Conservation (phyloP, 2,329 filamentous ascomycete genomes). For the Raffaelea albimanens region DNA sequence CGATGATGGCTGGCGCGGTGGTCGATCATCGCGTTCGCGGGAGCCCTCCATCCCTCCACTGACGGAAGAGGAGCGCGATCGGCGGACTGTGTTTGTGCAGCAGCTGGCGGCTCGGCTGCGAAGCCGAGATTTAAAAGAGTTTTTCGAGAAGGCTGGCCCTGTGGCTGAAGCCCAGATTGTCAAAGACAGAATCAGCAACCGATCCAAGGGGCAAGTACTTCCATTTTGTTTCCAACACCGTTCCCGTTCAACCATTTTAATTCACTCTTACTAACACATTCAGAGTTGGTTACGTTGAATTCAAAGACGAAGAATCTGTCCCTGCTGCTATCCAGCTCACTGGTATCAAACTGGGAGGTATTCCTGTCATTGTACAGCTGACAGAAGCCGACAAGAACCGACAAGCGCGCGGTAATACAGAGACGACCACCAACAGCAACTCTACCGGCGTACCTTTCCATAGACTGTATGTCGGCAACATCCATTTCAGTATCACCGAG, state of each 20-base stretch:
- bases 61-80: constrained; percentile 92
- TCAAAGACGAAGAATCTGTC: constrained; percentile 92
- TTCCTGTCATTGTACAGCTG: constrained; percentile 95
- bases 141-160: constrained; percentile 90
- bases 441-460: constrained; percentile 87
- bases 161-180: constrained; percentile 98
- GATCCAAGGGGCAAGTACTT: constrained; percentile 80
- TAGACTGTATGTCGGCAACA: constrained; percentile 96
- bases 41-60: constrained; percentile 53
- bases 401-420: constrained; percentile 63
- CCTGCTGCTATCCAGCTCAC: constrained; percentile 92
- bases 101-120: constrained; percentile 90
- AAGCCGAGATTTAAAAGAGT: constrained; percentile 84
- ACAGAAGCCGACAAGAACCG: constrained; percentile 99
- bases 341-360: constrained; percentile 95
- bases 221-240: not conserved
- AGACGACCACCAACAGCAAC: constrained; percentile 58
- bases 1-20: constrained; percentile 2
- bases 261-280: constrained; percentile 4
- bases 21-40: constrained; percentile 23
- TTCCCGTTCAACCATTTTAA: not conserved
- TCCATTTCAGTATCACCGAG: constrained; percentile 98
- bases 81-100: constrained; percentile 95
- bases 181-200: constrained; percentile 90
- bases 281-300: constrained; percentile 98